Evolutionary conservation across 2,329 filamentous ascomycete species (phyloP).

Genomic region (Cytospora schulzeri): DNA sequence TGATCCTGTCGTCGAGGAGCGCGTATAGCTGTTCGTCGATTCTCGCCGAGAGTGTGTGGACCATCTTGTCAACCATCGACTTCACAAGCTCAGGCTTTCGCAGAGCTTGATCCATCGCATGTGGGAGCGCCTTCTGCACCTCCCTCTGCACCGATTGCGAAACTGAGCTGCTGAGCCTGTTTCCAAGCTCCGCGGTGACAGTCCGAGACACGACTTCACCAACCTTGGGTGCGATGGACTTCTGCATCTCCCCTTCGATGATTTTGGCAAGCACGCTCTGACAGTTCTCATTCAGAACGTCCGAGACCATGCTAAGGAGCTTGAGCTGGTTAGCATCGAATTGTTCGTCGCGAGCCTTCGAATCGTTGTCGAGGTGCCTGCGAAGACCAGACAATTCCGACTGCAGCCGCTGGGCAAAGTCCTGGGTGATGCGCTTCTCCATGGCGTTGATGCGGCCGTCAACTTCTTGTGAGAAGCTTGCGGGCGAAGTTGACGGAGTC

Average conservation of each 20-base stretch:
- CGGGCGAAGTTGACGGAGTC: conserved; percentile 17
- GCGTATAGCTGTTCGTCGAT: conserved; percentile 70
- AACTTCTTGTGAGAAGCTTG: conserved; percentile 47
- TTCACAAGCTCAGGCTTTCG: conserved; percentile 75
- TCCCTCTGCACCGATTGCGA: conserved; percentile 71
- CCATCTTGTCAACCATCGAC: conserved; percentile 71
- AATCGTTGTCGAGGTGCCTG: conserved; percentile 62
- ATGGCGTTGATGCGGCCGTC: conserved; percentile 58
- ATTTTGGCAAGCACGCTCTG: conserved; percentile 76
- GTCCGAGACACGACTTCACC: conserved; percentile 67
- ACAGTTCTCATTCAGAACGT: conserved; percentile 64
- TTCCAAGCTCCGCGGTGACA: conserved; percentile 71
- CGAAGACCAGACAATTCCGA: conserved; percentile 20
- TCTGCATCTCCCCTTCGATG: conserved; percentile 74
- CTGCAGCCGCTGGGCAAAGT: conserved; percentile 20
- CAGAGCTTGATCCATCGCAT: conserved; percentile 66
- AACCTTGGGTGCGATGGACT: conserved; percentile 74
- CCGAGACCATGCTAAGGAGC: conserved; percentile 59
- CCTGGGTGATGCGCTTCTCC: conserved; percentile 48
- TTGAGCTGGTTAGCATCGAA: conserved; percentile 57
- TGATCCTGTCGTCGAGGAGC: conserved; percentile 63
- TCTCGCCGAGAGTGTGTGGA: conserved; percentile 64
- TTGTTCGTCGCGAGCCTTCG: conserved; percentile 51
- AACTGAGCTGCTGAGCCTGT: conserved; percentile 67
- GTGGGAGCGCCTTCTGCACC: conserved; percentile 69